These are phyloP conservation scores for Calvatia gigantea DNA, from an alignment of 768 basidiomycete genomes.

Conservation along the genomic window DNA sequence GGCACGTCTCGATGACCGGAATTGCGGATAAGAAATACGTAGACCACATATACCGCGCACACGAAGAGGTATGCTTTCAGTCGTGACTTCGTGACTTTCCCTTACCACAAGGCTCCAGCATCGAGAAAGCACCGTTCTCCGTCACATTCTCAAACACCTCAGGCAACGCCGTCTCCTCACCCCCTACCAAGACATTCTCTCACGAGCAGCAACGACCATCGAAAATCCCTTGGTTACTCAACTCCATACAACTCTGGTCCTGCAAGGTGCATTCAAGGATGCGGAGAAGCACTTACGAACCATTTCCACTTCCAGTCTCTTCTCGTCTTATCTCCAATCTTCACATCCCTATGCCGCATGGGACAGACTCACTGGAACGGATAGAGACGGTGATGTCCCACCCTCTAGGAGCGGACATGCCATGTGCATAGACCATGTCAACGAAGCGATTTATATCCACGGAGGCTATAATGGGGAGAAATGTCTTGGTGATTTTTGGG, in stretches of 20 bases:
- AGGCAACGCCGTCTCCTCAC: constrained; percentile 70
- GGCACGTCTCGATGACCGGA: constrained; percentile 66
- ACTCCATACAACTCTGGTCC: constrained; percentile 60
- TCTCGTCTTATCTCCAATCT: constrained; percentile 53
- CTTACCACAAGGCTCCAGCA: constrained; percentile 37
- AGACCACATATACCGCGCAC: constrained; percentile 44
- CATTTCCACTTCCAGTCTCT: constrained; percentile 54
- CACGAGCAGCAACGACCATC: constrained; percentile 49
- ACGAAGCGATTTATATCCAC: constrained; percentile 66
- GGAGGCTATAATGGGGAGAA: constrained; percentile 78
- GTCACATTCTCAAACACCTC: constrained; percentile 72
- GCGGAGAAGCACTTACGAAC: constrained; percentile 51
- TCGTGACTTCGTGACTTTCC: background rate
- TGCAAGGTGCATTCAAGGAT: constrained; percentile 59
- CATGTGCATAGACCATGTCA: constrained; percentile 71
- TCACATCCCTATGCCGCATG: constrained; percentile 60
- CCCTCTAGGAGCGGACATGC: constrained; percentile 73
- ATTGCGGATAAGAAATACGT: constrained; percentile 54
- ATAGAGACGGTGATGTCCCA: constrained; percentile 64
- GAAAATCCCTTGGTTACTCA: constrained; percentile 72
- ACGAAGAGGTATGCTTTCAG: constrained; percentile 58
- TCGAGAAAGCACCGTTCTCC: constrained; percentile 60
- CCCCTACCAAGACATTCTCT: constrained; percentile 57
- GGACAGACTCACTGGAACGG: constrained; percentile 55
- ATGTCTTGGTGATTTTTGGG: constrained; percentile 78